Base-by-base conservation (phyloP, 1,139 yeast species). In the Taiozyma onychis region DNA sequence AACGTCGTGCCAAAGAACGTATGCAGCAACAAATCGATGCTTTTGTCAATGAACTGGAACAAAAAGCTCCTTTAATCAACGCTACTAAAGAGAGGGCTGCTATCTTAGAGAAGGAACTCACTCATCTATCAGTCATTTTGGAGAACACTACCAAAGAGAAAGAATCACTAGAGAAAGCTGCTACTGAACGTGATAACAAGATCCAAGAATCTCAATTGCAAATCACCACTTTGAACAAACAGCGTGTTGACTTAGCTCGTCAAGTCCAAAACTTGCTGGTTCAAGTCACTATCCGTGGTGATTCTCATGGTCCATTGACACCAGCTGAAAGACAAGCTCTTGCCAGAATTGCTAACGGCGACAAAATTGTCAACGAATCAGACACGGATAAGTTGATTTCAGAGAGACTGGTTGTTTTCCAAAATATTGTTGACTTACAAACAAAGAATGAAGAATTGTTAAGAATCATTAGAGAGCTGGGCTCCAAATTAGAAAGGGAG, bases 221-320 rank as follows among this genome's bases (percentile, higher is more conserved):
- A 54, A 67, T 77, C 10, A 66, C 67, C 3, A 68, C 75, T 3
- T 66, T 82, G 62, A 74, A 75, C 51, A 79, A 77, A 55, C 81
- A 86, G 57, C 78, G 85, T 48, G 70, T 75, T 39, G 97, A 91
- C 60, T 71, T 90, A 41, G 88, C 95, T 9, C 79, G 85, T 43
- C 98, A 93, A 65, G 77, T 93, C 18, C 88, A 88, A 57, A 78
- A 77, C 50, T 74, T 89, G 46, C 73, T 91, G 47, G 78, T 85
- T 13, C 91, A 88, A 61, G 74, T 84, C 7, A 78, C 85, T 49
- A 72, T 81, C 13, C 74, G 82, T 45, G 78, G 76, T 13, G 71
- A 73, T 41, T 63, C 66, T 39, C 76, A 73, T 39, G 78, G 78
- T 39, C 87, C 90, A 6, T 70, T 88, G 37, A 71, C 82, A 10